These are phyloP conservation scores for Bipolaris bicolor DNA, from an alignment of 2,329 filamentous ascomycete species.

Conservation along the genomic window DNA sequence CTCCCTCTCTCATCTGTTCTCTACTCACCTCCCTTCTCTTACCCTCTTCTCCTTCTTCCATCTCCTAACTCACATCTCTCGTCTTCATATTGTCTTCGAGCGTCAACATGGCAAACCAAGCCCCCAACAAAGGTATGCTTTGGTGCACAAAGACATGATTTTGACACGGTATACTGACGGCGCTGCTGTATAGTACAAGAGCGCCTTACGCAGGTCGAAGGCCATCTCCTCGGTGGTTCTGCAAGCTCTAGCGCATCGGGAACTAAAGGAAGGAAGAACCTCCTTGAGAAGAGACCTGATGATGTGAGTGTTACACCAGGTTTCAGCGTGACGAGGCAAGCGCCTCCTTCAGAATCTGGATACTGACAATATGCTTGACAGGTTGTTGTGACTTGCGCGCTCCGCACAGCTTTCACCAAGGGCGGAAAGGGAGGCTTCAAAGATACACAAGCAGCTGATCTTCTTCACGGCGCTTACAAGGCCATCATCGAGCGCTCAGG, in stretches of 20 bases:
- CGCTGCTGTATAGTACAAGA: conserved; percentile 55
- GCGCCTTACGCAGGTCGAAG: conserved; percentile 64
- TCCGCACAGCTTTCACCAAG: conserved; percentile 90
- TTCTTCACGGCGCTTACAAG: conserved; percentile 83
- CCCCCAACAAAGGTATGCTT: conserved; percentile 34
- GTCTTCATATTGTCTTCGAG: neutral
- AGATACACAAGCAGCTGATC: conserved; percentile 85
- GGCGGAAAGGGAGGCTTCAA: conserved; percentile 95
- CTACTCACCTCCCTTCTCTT: neutral
- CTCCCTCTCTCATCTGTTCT: neutral
- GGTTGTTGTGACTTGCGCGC: conserved; percentile 89
- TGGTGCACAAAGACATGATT: neutral
- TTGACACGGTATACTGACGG: conserved; percentile 20
- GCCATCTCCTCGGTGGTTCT: conserved; percentile 59
- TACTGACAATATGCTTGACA: conserved; percentile 20
- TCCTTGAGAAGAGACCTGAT: conserved; percentile 63
- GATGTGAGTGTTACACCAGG: conserved; percentile 51
- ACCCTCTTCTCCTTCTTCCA: conserved; percentile 4
- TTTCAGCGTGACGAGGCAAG: neutral
- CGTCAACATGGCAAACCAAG: conserved; percentile 47
- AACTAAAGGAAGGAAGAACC: conserved; percentile 49
- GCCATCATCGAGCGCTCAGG: conserved; percentile 81
- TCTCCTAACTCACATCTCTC: conserved; percentile 9
- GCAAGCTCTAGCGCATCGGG: conserved; percentile 23
- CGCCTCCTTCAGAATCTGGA: neutral